Evolutionary conservation across 116 monocot genomes (phyloP).

Genomic region (Zostera marina): DNA sequence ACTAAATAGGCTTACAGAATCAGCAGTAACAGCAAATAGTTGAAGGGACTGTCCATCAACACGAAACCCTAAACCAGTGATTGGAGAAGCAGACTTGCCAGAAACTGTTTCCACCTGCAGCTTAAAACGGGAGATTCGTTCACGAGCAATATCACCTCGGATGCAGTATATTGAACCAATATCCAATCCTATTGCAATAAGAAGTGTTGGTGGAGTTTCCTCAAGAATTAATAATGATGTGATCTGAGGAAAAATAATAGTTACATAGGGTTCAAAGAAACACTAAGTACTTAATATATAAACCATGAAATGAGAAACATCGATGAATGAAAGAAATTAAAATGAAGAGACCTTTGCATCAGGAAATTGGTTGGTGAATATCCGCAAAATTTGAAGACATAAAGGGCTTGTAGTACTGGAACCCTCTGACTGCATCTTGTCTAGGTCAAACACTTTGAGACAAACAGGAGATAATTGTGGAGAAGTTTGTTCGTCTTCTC

Average conservation of each 20-base stretch:
- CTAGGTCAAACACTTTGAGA: slow-evolving; percentile 87
- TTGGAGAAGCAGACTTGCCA: slow-evolving; percentile 23
- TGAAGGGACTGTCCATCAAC: slow-evolving; percentile 69
- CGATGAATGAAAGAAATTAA: background rate
- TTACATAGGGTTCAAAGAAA: background rate
- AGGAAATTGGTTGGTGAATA: slow-evolving; percentile 87
- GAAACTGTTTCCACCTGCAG: slow-evolving; percentile 45
- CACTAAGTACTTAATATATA: background rate
- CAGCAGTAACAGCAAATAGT: slow-evolving; percentile 73
- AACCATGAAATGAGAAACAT: background rate
- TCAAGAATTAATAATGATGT: slow-evolving; percentile 88
- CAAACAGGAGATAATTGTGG: slow-evolving; percentile 45
- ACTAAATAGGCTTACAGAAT: slow-evolving; percentile 68
- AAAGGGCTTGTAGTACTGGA: slow-evolving; percentile 66
- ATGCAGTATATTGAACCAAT: slow-evolving; percentile 95
- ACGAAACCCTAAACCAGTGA: slow-evolving; percentile 67
- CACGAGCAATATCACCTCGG: slow-evolving; percentile 89
- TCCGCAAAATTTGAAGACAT: slow-evolving; percentile 67
- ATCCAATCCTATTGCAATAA: slow-evolving; percentile 72
- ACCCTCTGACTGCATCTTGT: slow-evolving; percentile 84
- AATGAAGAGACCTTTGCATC: slow-evolving; percentile 53
- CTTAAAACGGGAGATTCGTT: slow-evolving; percentile 79
- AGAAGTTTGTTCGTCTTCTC: slow-evolving; percentile 76
- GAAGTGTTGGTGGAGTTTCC: slow-evolving; percentile 82
- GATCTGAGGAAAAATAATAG: slow-evolving; percentile 37